Evolutionary conservation across 2,329 filamentous ascomycete species (phyloP).

Genomic region (Phaeoacremonium minimum): DNA sequence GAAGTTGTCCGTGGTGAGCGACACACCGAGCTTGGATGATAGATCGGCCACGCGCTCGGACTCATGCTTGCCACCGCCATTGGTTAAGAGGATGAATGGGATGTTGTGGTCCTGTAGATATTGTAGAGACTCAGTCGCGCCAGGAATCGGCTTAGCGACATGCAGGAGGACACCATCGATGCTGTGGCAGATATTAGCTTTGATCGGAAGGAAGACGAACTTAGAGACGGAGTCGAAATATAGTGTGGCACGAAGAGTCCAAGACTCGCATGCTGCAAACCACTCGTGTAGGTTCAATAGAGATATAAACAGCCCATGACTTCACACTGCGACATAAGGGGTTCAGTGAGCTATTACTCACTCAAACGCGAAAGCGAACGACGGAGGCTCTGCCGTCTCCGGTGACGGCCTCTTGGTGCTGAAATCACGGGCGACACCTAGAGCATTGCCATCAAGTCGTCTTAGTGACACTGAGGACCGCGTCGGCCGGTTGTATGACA

Average conservation of each 20-base stretch:
- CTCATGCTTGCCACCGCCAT: constrained; percentile 87
- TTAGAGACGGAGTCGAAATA: neutral
- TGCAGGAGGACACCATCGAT: constrained; percentile 96
- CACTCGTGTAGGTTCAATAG: neutral
- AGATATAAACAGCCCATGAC: neutral
- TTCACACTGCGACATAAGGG: neutral
- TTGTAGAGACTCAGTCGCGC: constrained; percentile 68
- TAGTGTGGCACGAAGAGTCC: neutral
- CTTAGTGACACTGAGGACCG: neutral
- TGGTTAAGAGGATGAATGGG: constrained; percentile 92
- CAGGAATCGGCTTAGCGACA: constrained; percentile 72
- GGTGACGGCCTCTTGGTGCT: neutral
- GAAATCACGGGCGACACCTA: too few species aligned
- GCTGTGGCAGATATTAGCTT: constrained; percentile 20
- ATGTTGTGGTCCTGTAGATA: constrained; percentile 72
- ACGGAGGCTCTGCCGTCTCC: neutral
- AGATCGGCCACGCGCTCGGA: constrained; percentile 67
- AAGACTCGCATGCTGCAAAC: neutral
- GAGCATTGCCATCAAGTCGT: too few species aligned
- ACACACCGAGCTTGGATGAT: constrained; percentile 58
- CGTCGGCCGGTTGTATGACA: neutral
- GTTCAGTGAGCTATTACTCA: constrained; percentile 13
- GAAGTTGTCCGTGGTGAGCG: constrained; percentile 65
- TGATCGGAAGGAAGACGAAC: neutral
- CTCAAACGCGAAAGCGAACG: constrained; percentile 19